Conservation (phyloP, 805 yeast genomes). For the Wickerhamiella sorbophila region DNA sequence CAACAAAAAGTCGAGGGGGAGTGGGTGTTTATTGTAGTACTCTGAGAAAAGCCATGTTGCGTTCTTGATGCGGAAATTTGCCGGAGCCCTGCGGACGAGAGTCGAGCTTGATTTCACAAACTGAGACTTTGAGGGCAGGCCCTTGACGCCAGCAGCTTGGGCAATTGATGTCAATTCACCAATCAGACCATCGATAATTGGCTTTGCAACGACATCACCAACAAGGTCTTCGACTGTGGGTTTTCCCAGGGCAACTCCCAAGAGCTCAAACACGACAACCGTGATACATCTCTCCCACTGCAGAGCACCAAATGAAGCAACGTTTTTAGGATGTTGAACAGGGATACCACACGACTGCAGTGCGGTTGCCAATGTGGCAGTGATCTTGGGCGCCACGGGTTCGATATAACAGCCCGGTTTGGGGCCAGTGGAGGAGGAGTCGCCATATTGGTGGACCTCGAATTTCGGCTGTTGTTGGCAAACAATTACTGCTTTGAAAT, state of each 20-base stretch:
- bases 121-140: conserved; percentile 30
- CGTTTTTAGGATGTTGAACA: conserved; percentile 24
- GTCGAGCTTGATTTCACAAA: conserved; percentile 10
- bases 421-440: conserved; percentile 3
- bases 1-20: conserved; percentile 60
- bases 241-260: conserved; percentile 59
- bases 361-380: conserved; percentile 8
- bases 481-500: conserved; percentile 13
- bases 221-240: conserved; percentile 45
- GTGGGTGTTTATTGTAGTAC: conserved; percentile 40
- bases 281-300: conserved; percentile 84
- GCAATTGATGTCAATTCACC: conserved; percentile 55
- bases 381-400: conserved; percentile 8
- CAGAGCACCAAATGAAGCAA: conserved; percentile 37
- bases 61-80: conserved; percentile 25
- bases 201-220: conserved; percentile 67
- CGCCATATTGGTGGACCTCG: conserved; percentile 7
- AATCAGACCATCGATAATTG: conserved; percentile 66
- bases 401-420: conserved; percentile 11
- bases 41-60: conserved; percentile 54
- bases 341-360: conserved; percentile 10
- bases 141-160: conserved; percentile 49
- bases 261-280: conserved; percentile 60
- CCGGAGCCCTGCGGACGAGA: conserved; percentile 18
- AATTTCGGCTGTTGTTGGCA: conserved; percentile 3